Conservation (phyloP, 805 yeast species). For the Lipomyces spencermartinsiae region DNA sequence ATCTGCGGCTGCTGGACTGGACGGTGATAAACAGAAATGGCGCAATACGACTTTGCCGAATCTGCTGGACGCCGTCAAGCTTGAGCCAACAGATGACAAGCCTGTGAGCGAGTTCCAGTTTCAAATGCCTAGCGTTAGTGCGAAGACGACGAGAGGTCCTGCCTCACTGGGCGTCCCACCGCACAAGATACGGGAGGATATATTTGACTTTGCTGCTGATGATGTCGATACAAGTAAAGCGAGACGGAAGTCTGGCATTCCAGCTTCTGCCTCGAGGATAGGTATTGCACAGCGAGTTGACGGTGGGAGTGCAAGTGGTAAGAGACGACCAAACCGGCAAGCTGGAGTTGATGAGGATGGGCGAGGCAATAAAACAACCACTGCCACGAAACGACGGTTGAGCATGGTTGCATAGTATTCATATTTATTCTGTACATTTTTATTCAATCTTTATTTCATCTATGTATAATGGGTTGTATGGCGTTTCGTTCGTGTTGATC, state of each 20-base stretch:
- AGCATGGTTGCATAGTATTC: constrained; percentile 1
- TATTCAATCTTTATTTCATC: neutral
- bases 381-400: neutral
- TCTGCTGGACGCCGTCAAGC: neutral
- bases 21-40: neutral
- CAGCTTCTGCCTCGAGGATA: neutral
- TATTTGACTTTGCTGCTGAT: neutral
- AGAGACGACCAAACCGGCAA: neutral
- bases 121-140: neutral
- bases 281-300: neutral
- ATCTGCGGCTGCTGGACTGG: neutral
- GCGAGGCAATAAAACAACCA: neutral
- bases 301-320: neutral
- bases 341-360: neutral
- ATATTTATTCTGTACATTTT: constrained; percentile 1
- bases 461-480: neutral
- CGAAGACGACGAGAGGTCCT: neutral
- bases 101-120: too few species aligned
- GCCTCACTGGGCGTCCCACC: neutral
- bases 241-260: neutral
- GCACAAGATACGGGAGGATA: neutral
- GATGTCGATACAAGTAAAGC: neutral
- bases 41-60: neutral
- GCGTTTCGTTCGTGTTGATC: neutral
- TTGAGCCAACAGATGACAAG: neutral